phyloP scores from a whole-genome alignment of 2,329 filamentous ascomycete species.

The Alternaria brassicicola region DNA sequence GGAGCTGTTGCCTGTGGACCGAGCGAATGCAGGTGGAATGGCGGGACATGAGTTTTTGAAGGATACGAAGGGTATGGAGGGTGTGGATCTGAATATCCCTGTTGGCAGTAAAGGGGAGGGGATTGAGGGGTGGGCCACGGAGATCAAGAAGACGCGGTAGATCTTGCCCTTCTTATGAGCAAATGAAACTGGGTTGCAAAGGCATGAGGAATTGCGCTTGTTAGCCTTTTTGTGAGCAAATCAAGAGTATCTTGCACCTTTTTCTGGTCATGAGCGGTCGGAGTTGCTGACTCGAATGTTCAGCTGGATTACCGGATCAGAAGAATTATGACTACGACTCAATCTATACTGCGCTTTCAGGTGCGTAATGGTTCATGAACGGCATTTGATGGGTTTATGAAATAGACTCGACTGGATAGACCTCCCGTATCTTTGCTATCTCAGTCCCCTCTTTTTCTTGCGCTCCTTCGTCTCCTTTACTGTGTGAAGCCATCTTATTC shows the following conservation, averaged over 20 bases:
- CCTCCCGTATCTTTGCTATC: not conserved
- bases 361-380: not conserved
- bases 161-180: not conserved
- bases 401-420: not conserved
- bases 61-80: slow-evolving; percentile 87
- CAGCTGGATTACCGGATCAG: not conserved
- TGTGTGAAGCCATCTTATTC: not conserved
- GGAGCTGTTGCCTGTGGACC: slow-evolving; percentile 82
- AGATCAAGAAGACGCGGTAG: slow-evolving; percentile 69
- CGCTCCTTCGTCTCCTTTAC: not conserved
- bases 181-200: not conserved
- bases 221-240: slow-evolving; percentile 1
- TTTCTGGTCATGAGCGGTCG: not conserved
- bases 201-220: not conserved
- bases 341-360: not conserved
- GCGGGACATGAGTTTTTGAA: slow-evolving; percentile 81
- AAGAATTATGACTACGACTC: not conserved
- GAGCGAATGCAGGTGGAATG: slow-evolving; percentile 97
- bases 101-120: slow-evolving; percentile 87
- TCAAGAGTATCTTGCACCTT: not conserved
- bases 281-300: not conserved
- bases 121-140: slow-evolving; percentile 90
- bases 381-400: not conserved
- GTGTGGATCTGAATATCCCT: slow-evolving; percentile 72
- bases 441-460: not conserved